Evolutionary conservation across 2,329 filamentous ascomycete genomes (phyloP).

Genomic region (Nectriaceae sp.): DNA sequence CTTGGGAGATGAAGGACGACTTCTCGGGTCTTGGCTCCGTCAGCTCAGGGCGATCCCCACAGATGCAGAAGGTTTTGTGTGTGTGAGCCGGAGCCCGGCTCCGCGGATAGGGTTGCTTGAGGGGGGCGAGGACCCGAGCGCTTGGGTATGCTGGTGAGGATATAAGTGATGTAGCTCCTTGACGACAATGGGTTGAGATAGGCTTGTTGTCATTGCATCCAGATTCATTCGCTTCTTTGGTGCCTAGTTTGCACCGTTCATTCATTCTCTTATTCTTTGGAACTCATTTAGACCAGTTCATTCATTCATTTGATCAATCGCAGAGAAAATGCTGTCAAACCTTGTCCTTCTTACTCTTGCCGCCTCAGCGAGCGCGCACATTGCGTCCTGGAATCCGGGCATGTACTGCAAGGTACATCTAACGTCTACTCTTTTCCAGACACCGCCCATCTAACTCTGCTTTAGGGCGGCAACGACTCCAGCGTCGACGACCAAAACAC

Average conservation of each 20-base stretch:
- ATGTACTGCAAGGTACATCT: slow-evolving; percentile 30
- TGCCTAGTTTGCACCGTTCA: slow-evolving; percentile 23
- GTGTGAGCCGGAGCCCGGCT: too few species aligned
- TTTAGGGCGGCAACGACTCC: slow-evolving; percentile 32
- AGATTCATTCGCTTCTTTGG: slow-evolving; percentile 15
- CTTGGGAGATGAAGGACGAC: slow-evolving; percentile 23
- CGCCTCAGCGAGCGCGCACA: slow-evolving; percentile 24
- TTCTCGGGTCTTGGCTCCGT: slow-evolving; percentile 2
- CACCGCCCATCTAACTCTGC: neutral
- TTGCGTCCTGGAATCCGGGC: slow-evolving; percentile 30
- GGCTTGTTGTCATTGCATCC: neutral
- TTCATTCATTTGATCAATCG: neutral
- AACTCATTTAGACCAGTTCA: slow-evolving; percentile 5
- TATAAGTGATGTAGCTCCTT: neutral
- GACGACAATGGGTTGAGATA: neutral
- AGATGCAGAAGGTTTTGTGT: too few species aligned
- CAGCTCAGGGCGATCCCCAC: neutral
- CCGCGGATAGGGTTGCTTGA: neutral
- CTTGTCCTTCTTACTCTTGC: slow-evolving; percentile 21
- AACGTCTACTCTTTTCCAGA: neutral
- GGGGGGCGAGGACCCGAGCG: slow-evolving; percentile 1
- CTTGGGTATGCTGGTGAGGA: too few species aligned
- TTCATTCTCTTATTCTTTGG: slow-evolving; percentile 14
- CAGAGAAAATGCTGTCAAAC: slow-evolving; percentile 17
- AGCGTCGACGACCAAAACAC: slow-evolving; percentile 42